Percentiles rank a stretch among this genome's conserved stretches.
Conservation (phyloP, 805 yeast genomes). For the Yarrowia osloensis region DNA sequence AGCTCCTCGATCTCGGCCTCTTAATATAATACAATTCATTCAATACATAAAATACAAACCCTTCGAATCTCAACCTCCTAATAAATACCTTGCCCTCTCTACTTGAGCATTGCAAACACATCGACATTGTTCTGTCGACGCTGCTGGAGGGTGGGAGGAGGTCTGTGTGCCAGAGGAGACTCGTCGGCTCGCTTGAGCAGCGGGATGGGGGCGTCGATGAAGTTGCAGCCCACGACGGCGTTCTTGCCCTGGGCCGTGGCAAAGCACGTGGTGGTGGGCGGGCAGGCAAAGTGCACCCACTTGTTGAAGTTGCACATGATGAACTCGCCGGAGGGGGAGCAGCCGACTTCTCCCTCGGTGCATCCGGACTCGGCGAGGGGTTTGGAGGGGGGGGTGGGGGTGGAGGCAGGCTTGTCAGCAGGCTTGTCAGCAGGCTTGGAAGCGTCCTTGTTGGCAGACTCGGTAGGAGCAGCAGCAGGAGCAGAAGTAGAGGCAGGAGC, state of each 20-base stretch:
- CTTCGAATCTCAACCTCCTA: not conserved
- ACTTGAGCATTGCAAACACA: not conserved
- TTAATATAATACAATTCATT: conserved; percentile 8
- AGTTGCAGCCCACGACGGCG: conserved; percentile 56
- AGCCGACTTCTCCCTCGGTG: conserved; percentile 53
- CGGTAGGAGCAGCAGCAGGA: conserved; percentile 31
- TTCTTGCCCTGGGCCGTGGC: conserved; percentile 48
- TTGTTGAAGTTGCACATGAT: conserved; percentile 59
- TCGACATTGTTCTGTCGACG: conserved; percentile 11
- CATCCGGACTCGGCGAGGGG: conserved; percentile 31
- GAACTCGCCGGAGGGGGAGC: conserved; percentile 53
- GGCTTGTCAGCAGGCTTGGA: conserved; percentile 33
- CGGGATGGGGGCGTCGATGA: conserved; percentile 33
- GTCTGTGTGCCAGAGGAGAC: not conserved
- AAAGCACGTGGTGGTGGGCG: conserved; percentile 64
- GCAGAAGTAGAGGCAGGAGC: not conserved
- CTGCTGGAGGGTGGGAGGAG: conserved; percentile 15
- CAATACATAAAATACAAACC: conserved; percentile 5
- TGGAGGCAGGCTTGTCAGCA: conserved; percentile 24
- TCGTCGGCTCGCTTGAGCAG: conserved; percentile 11
- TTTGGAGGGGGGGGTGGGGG: not conserved
- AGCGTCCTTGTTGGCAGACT: conserved; percentile 18
- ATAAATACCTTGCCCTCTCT: not conserved
- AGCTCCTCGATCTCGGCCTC: no score
- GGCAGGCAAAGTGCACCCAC: conserved; percentile 61